Evolutionary conservation across 805 yeast species (phyloP).

Genomic region (Komagataella pseudopastoris): DNA sequence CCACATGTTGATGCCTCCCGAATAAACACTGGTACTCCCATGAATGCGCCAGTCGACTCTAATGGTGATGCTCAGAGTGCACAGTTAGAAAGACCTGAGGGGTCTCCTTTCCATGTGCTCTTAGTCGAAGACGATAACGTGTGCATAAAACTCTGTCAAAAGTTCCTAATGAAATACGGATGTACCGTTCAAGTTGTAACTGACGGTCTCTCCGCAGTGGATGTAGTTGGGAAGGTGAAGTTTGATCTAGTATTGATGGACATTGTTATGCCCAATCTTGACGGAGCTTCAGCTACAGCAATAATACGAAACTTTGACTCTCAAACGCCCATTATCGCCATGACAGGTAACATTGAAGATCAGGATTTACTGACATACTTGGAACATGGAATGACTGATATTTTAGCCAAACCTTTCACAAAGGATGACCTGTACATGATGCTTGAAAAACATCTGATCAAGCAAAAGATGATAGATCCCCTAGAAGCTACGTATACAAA

Average conservation of each 20-base stretch:
- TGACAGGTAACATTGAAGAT: slow-evolving; percentile 84
- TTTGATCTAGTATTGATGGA: slow-evolving; percentile 78
- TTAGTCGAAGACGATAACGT: slow-evolving; percentile 74
- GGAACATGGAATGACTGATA: slow-evolving; percentile 85
- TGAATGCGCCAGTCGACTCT: not conserved
- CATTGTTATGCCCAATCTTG: slow-evolving; percentile 79
- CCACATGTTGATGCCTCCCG: not conserved
- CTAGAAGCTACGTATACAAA: slow-evolving; percentile 9
- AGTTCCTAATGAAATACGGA: slow-evolving; percentile 76
- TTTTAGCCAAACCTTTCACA: slow-evolving; percentile 88
- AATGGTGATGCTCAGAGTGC: not conserved
- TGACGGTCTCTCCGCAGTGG: slow-evolving; percentile 84
- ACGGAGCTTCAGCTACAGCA: slow-evolving; percentile 85
- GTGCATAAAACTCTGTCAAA: slow-evolving; percentile 71
- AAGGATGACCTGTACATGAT: slow-evolving; percentile 73
- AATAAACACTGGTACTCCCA: not conserved
- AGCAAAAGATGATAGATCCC: slow-evolving; percentile 17
- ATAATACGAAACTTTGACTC: slow-evolving; percentile 76
- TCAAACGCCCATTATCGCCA: slow-evolving; percentile 82
- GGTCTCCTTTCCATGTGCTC: slow-evolving; percentile 45
- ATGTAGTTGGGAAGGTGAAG: slow-evolving; percentile 53
- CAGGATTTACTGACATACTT: slow-evolving; percentile 69
- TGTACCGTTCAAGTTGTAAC: slow-evolving; percentile 87
- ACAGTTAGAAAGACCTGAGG: slow-evolving; percentile 14
- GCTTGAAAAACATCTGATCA: slow-evolving; percentile 57